Conservation (phyloP, 768 basidiomycete genomes). For the Naganishia kalamii region DNA sequence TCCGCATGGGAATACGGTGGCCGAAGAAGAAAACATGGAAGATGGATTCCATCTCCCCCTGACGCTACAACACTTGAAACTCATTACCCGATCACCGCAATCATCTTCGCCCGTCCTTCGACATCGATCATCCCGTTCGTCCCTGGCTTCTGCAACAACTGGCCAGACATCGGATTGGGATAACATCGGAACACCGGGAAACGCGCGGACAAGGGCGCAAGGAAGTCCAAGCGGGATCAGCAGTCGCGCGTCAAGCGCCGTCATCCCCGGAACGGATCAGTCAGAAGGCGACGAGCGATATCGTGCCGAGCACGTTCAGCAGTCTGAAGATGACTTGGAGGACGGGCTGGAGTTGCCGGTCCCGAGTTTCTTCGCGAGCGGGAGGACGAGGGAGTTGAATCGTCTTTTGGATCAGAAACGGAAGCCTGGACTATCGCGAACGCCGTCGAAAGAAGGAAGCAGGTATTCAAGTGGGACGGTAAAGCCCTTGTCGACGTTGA, state of each 20-base stretch:
- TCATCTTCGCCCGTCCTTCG: constrained; percentile 2
- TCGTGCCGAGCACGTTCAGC: constrained; percentile 1
- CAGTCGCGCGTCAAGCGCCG: constrained; percentile 31
- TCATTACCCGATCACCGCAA: constrained; percentile 23
- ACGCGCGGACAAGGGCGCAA: constrained; percentile 16
- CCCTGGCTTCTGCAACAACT: constrained; percentile 14
- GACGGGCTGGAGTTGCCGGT: constrained; percentile 36
- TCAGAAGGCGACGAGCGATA: constrained; percentile 22
- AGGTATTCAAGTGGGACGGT: neutral
- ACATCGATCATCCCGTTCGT: constrained; percentile 20
- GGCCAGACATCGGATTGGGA: constrained; percentile 22
- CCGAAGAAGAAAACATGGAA: constrained; percentile 29
- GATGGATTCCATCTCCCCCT: constrained; percentile 38
- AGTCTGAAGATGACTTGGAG: constrained; percentile 40
- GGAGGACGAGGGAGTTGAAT: constrained; percentile 38
- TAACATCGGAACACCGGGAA: constrained; percentile 8
- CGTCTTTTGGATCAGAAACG: constrained; percentile 40
- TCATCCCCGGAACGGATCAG: constrained; percentile 21
- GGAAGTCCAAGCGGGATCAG: constrained; percentile 24
- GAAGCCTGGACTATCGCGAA: constrained; percentile 29
- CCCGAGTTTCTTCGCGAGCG: constrained; percentile 34
- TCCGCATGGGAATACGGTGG: constrained; percentile 9
- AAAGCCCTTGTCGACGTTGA: neutral
- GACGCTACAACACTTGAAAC: constrained; percentile 38
- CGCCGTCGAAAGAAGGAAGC: neutral